phyloP scores from a whole-genome alignment of 768 basidiomycete species.

The Chlorophyllum brunneum region DNA sequence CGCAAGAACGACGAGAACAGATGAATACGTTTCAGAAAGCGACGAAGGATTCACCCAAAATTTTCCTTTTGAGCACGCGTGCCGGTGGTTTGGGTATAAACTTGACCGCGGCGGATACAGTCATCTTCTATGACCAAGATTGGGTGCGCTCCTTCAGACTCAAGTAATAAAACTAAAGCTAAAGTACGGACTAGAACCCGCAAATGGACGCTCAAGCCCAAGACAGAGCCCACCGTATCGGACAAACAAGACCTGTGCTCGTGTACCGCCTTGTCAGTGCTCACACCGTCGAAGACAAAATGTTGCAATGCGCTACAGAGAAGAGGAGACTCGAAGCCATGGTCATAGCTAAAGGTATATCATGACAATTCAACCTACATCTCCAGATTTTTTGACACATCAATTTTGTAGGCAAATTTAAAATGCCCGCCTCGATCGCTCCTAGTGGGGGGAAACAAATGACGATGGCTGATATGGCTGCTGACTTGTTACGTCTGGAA shows the following conservation, averaged over 20 bases:
- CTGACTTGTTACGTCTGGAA: conserved; percentile 72
- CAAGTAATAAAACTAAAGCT: not conserved
- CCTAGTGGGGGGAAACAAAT: conserved; percentile 44
- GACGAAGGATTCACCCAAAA: conserved; percentile 53
- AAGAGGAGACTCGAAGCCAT: conserved; percentile 90
- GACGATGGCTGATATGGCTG: conserved; percentile 78
- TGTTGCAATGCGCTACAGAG: conserved; percentile 83
- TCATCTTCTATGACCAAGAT: conserved; percentile 92
- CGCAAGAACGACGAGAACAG: conserved; percentile 77
- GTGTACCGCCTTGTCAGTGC: conserved; percentile 85
- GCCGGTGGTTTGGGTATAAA: conserved; percentile 82
- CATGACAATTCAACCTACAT: not conserved
- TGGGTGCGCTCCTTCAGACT: conserved; percentile 51
- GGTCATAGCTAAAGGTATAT: conserved; percentile 86
- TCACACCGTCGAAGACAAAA: conserved; percentile 89
- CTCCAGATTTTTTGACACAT: not conserved
- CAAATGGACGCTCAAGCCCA: conserved; percentile 97
- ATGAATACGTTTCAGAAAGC: conserved; percentile 83
- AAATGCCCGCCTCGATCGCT: conserved; percentile 57
- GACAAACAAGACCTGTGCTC: conserved; percentile 87
- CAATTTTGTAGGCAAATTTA: conserved; percentile 68
- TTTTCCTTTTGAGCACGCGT: conserved; percentile 80
- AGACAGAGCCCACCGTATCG: conserved; percentile 94
- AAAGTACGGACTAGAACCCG: conserved; percentile 55
- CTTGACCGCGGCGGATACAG: conserved; percentile 80